These are phyloP conservation scores for Gnetum montanum DNA, from an alignment of 75 land plant species.

Conservation along the genomic window DNA sequence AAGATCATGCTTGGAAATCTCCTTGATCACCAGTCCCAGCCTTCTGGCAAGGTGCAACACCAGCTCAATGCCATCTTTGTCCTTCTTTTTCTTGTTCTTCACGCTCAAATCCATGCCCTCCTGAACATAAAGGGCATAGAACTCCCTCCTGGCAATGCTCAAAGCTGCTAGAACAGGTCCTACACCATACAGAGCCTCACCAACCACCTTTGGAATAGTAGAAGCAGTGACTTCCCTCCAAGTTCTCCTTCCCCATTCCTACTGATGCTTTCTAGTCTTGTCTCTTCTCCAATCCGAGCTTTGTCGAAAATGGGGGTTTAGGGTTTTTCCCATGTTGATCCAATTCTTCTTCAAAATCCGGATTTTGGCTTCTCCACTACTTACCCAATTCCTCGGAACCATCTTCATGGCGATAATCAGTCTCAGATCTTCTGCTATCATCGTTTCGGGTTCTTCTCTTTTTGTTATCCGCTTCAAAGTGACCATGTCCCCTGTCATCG, in stretches of 20 bases:
- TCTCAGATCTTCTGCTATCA: not conserved
- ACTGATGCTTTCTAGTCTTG: slow-evolving; percentile 35
- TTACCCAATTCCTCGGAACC: slow-evolving; percentile 28
- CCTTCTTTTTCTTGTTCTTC: slow-evolving; percentile 73
- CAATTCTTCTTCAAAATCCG: too few species aligned
- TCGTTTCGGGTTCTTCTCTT: not conserved
- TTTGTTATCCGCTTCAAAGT: slow-evolving; percentile 12
- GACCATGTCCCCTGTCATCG: too few species aligned
- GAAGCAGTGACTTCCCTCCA: slow-evolving; percentile 49
- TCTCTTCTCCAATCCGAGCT: slow-evolving; percentile 13
- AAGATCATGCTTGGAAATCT: slow-evolving; percentile 79
- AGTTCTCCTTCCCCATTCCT: slow-evolving; percentile 52
- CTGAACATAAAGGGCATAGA: slow-evolving; percentile 77
- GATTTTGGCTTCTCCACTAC: slow-evolving; percentile 54
- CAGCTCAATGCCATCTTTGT: slow-evolving; percentile 68
- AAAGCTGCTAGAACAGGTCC: slow-evolving; percentile 89
- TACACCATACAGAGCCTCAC: slow-evolving; percentile 87
- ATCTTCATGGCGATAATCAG: slow-evolving; percentile 10
- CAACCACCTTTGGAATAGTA: slow-evolving; percentile 47
- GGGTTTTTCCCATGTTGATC: too few species aligned
- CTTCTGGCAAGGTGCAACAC: slow-evolving; percentile 55
- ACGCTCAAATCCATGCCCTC: slow-evolving; percentile 64
- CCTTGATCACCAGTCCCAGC: slow-evolving; percentile 41
- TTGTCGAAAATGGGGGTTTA: not conserved
- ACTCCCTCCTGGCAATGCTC: slow-evolving; percentile 54